Percentiles rank a stretch among this genome's conserved stretches.
phyloP scores from a whole-genome alignment of 2,329 filamentous ascomycete genomes.

The Pseudopithomyces chartarum region DNA sequence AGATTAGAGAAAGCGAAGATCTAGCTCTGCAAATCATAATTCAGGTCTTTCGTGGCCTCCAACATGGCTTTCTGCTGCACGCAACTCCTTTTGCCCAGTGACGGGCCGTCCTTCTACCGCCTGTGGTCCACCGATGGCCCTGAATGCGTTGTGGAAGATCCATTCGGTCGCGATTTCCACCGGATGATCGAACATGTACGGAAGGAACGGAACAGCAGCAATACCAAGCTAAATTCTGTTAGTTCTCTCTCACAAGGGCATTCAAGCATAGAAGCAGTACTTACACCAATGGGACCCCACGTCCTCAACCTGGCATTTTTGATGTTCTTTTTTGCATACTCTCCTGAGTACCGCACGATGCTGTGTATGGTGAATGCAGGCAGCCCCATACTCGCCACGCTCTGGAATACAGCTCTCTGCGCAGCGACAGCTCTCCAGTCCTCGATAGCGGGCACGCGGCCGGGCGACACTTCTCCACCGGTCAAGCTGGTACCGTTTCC shows the following conservation, averaged over 20 bases:
- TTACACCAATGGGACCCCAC: conserved; percentile 88
- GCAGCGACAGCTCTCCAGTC: conserved; percentile 92
- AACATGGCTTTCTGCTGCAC: conserved; percentile 38
- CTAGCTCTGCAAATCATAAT: conserved; percentile 26
- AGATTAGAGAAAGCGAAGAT: not conserved
- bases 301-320: conserved; percentile 79
- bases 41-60: conserved; percentile 43
- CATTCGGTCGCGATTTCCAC: conserved; percentile 92
- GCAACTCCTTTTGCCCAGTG: conserved; percentile 45
- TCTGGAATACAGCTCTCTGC: conserved; percentile 89
- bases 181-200: conserved; percentile 85
- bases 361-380: conserved; percentile 94
- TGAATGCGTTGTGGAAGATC: conserved; percentile 83
- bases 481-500: conserved; percentile 21
- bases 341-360: conserved; percentile 85
- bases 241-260: not conserved
- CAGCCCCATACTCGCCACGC: conserved; percentile 87
- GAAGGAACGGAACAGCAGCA: conserved; percentile 76
- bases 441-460: conserved; percentile 72
- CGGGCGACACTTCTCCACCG: conserved; percentile 36
- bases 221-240: conserved; percentile 58
- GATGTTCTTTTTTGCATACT: conserved; percentile 75
- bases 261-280: conserved; percentile 41
- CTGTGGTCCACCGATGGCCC: conserved; percentile 68
- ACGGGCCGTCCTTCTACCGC: conserved; percentile 55